These are phyloP conservation scores for Ormosia emarginata DNA, from an alignment of 306 rosid genomes.

Conservation along the genomic window DNA sequence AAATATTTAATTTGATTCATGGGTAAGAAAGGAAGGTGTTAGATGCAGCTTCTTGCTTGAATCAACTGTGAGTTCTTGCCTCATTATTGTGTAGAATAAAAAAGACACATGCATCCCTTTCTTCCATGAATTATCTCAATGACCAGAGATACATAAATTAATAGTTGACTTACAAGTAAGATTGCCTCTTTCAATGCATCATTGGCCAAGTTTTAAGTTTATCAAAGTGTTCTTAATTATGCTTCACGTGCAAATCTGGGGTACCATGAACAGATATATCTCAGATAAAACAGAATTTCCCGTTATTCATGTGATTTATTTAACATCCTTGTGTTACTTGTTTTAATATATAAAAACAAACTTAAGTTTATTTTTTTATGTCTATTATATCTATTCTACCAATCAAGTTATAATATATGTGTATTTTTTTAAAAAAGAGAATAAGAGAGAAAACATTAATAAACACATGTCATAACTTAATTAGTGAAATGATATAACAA, in stretches of 20 bases:
- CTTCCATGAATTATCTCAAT: constrained; percentile 19
- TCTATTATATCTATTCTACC: too few relatives aligned
- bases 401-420: too few relatives aligned
- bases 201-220: constrained; percentile 17
- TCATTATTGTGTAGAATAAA: background rate
- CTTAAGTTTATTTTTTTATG: too few relatives aligned
- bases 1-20: too few relatives aligned
- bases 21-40: background rate
- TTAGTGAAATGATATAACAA: too few relatives aligned
- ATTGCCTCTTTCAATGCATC: constrained; percentile 15
- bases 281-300: background rate
- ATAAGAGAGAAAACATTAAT: too few relatives aligned
- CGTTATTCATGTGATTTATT: background rate
- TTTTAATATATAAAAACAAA: too few relatives aligned
- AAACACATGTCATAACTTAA: too few relatives aligned
- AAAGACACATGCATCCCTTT: constrained; percentile 10
- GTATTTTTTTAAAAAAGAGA: too few relatives aligned
- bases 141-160: background rate
- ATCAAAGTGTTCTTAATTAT: constrained; percentile 16
- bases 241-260: constrained; percentile 35
- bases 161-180: constrained; percentile 28
- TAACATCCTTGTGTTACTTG: background rate
- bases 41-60: constrained; percentile 13
- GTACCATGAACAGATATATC: background rate
- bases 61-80: background rate